Percentiles rank a stretch among this genome's conserved stretches.
These are phyloP conservation scores for Astrocystis sublimbata DNA, from an alignment of 495 filamentous ascomycete genomes.

Conservation along the genomic window DNA sequence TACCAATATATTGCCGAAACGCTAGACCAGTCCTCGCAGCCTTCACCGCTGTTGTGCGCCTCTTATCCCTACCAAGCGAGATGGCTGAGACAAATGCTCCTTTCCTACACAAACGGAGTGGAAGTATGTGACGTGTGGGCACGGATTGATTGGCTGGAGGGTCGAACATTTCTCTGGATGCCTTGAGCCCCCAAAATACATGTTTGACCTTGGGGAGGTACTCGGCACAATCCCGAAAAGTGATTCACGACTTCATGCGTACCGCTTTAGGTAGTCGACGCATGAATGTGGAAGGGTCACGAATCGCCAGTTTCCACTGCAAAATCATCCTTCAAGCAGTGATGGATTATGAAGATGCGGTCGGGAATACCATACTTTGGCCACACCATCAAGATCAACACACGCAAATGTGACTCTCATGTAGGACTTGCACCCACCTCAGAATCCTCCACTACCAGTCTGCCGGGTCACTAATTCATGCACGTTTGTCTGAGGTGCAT, in stretches of 20 bases:
- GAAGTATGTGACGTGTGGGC: conserved; percentile 6
- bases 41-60: conserved; percentile 14
- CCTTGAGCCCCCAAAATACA: conserved; percentile 8
- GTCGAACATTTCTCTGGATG: not conserved
- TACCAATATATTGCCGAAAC: not conserved
- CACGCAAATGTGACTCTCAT: not conserved
- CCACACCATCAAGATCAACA: not conserved
- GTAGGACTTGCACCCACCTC: too few relatives aligned
- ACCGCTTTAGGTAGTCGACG: too few relatives aligned
- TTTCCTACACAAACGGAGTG: not conserved
- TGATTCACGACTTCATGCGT: not conserved
- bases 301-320: conserved; percentile 1
- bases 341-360: conserved; percentile 5
- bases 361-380: not conserved
- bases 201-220: not conserved
- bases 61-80: not conserved
- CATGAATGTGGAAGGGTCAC: not conserved
- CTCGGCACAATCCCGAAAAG: not conserved
- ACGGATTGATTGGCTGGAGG: not conserved
- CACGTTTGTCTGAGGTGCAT: not conserved
- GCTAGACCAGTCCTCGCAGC: not conserved
- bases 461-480: conserved; percentile 13
- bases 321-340: not conserved
- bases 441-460: conserved; percentile 7
- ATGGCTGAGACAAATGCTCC: not conserved